phyloP scores from a whole-genome alignment of 2,329 filamentous ascomycete species.

The Aspergillus sp. region DNA sequence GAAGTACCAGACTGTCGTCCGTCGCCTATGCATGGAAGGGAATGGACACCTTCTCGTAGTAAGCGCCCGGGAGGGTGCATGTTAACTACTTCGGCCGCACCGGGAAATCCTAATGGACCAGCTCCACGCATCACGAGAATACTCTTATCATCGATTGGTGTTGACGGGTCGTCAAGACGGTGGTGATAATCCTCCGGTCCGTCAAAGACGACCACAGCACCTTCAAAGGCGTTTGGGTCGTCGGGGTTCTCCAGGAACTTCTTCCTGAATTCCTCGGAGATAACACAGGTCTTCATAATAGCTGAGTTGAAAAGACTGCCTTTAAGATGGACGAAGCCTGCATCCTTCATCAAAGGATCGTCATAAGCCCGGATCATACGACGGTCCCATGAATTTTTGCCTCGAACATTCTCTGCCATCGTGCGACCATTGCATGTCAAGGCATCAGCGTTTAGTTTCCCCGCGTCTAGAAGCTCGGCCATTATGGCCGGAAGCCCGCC shows the following conservation, averaged over 20 bases:
- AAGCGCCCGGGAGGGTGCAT: constrained; percentile 47
- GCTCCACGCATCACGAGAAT: constrained; percentile 48
- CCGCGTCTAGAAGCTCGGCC: constrained; percentile 48
- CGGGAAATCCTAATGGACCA: constrained; percentile 48
- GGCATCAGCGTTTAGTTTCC: constrained; percentile 40
- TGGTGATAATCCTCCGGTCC: constrained; percentile 47
- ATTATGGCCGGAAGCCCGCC: constrained; percentile 51
- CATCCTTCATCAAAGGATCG: constrained; percentile 45
- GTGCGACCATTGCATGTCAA: constrained; percentile 47
- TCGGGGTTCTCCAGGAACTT: constrained; percentile 43
- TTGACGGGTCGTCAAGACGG: constrained; percentile 38
- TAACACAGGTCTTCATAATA: constrained; percentile 52
- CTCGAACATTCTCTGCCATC: constrained; percentile 39
- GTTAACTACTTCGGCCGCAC: constrained; percentile 50
- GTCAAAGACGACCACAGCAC: constrained; percentile 46
- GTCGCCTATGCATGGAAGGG: constrained; percentile 51
- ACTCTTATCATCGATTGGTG: constrained; percentile 36
- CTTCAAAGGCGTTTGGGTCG: constrained; percentile 47
- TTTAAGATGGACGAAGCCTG: constrained; percentile 48
- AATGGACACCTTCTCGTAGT: constrained; percentile 41
- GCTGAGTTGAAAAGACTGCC: constrained; percentile 49
- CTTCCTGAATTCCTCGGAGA: constrained; percentile 42
- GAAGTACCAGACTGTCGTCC: constrained; percentile 54
- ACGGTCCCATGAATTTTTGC: constrained; percentile 47
- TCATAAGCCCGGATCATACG: constrained; percentile 42